These are phyloP conservation scores for Rhodotorula sp. DNA, from an alignment of 1,284 basidiomycete genomes.

Conservation along the genomic window DNA sequence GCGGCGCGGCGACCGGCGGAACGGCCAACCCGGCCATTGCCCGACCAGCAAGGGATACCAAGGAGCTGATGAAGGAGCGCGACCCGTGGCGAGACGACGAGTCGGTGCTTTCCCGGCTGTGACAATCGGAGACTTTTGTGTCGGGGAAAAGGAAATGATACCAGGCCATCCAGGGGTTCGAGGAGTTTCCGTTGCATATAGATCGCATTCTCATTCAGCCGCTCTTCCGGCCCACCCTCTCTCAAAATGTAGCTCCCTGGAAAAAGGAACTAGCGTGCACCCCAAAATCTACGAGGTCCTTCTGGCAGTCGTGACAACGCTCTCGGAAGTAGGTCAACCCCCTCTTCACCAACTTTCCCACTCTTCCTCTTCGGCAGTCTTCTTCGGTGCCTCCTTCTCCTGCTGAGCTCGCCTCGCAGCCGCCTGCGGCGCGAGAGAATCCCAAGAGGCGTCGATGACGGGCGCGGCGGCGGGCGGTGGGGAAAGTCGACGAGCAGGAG, in stretches of 20 bases:
- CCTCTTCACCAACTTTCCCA: conserved; percentile 18
- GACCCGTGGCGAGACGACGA: conserved; percentile 46
- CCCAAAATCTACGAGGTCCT: neutral
- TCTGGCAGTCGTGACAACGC: neutral
- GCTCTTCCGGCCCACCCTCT: too few relatives aligned
- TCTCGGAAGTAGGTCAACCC: too few relatives aligned
- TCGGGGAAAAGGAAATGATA: neutral
- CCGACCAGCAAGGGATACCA: conserved; percentile 78
- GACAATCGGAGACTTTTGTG: neutral
- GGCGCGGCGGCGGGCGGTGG: neutral
- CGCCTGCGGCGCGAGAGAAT: conserved; percentile 15
- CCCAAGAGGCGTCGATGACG: conserved; percentile 5
- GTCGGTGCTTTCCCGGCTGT: conserved; percentile 36
- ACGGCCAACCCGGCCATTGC: conserved; percentile 63
- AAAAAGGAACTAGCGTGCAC: too few relatives aligned
- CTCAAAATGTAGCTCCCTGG: too few relatives aligned
- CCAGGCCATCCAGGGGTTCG: neutral
- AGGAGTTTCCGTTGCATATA: too few relatives aligned
- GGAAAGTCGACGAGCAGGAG: neutral
- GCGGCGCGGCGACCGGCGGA: conserved; percentile 56
- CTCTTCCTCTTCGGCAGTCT: conserved; percentile 13
- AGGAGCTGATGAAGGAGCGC: conserved; percentile 64
- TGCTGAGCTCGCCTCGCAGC: conserved; percentile 13
- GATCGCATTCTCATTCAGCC: too few relatives aligned
- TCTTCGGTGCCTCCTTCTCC: conserved; percentile 5